Base-by-base conservation (phyloP, 1,139 yeast species). In the Candida pseudoviswanathii region DNA sequence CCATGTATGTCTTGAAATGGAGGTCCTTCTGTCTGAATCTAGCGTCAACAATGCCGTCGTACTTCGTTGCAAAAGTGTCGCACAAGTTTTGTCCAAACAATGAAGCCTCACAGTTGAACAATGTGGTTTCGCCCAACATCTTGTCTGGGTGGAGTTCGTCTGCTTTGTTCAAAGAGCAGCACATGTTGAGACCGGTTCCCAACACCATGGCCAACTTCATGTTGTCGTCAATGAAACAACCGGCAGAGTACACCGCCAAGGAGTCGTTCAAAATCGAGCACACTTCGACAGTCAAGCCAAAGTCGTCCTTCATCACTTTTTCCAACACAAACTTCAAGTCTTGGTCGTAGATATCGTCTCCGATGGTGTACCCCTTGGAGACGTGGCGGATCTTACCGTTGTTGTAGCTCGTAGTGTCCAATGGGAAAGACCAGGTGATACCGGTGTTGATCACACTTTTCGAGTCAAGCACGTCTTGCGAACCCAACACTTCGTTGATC, bases 401-500 rank as follows among this genome's bases (percentile, higher is more conserved):
- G 58, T 78, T 76, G 51, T 74, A 72, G 11, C 64, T 55, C 1
- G 72, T 68, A 53, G 80, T 80, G 11, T 67, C 64, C 45, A 82
- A 66, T 0, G 86, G 85, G 59, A 82, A 82, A 4, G 84, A 78
- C 85, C 86, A 81, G n/a, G 83, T 74, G 42, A 81, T 65, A 3
- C 84, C 85, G 3, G 78, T 67, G 33, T 67, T 66, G 31, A 80
- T 68, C 2, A 53, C 41, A 3, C 52, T 49, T 10, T 54, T 54
- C 4, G 43, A 32, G 22, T 49, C 51, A 11, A 73, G 60, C 9
- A 66, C 58, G 10, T 50, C 26, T 57, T 76, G 79, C 16, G 49
- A 44, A 2, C 51, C 38, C 21, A 78, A 57, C 11, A 71, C 67
- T 38, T 70, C 71, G 7, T 53, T 46, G 30, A 77, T 68, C 44